phyloP scores from a whole-genome alignment of 345 rosid species.

The Gossypium mustelinum region DNA sequence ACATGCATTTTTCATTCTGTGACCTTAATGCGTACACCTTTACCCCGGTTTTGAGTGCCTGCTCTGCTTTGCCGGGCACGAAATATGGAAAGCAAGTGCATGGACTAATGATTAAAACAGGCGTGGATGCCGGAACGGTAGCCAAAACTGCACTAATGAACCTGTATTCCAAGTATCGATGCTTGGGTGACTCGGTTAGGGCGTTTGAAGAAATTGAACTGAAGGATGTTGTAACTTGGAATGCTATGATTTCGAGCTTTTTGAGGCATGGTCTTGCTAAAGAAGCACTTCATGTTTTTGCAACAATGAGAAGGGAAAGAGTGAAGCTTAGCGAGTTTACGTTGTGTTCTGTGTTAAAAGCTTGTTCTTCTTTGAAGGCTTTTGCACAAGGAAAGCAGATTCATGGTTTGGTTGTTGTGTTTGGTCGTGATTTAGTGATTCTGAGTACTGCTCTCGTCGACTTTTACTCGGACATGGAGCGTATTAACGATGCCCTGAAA shows the following conservation, averaged over 20 bases:
- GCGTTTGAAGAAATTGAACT: slow-evolving; percentile 51
- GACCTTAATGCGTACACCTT: slow-evolving; percentile 54
- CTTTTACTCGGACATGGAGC: slow-evolving; percentile 54
- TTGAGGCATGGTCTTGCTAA: slow-evolving; percentile 44
- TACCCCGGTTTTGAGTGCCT: slow-evolving; percentile 64
- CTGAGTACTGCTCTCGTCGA: slow-evolving; percentile 65
- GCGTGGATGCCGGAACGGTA: slow-evolving; percentile 48
- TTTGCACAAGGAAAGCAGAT: slow-evolving; percentile 68
- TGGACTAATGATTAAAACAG: slow-evolving; percentile 60
- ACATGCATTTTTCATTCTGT: slow-evolving; percentile 30
- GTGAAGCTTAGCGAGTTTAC: slow-evolving; percentile 65
- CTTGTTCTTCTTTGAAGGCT: slow-evolving; percentile 26
- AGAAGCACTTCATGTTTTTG: slow-evolving; percentile 53
- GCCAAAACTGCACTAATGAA: slow-evolving; percentile 63
- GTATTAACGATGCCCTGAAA: slow-evolving; percentile 52
- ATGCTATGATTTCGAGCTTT: slow-evolving; percentile 68
- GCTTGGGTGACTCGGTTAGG: slow-evolving; percentile 40
- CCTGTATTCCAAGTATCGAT: slow-evolving; percentile 60
- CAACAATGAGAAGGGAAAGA: slow-evolving; percentile 46
- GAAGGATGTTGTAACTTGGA: slow-evolving; percentile 68
- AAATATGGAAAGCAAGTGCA: slow-evolving; percentile 66
- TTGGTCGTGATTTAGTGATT: slow-evolving; percentile 68
- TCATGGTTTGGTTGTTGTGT: slow-evolving; percentile 57
- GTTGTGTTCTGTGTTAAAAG: slow-evolving; percentile 60
- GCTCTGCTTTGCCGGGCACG: slow-evolving; percentile 41